Base-by-base conservation (phyloP, 371 early-diverging fungal species). In the Actinomortierella ambigua region DNA sequence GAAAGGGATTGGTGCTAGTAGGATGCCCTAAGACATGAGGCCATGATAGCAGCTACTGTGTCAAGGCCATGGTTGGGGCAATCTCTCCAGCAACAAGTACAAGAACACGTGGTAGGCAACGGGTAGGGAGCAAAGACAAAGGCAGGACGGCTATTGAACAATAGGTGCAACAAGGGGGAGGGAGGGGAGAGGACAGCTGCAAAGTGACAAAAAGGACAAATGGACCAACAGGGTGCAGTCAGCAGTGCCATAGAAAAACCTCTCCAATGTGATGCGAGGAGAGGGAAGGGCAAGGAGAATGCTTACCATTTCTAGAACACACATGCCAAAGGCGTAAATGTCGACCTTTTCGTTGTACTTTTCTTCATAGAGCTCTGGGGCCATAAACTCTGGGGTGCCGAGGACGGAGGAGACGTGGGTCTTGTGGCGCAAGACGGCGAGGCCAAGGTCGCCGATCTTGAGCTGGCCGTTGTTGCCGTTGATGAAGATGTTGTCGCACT, bases 271-370 rank as follows among this genome's bases (percentile, higher is more conserved):
- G 11, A 4, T 11, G 11, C 7, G 34, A 6, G 34, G 15, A 41
- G 9, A 27, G 18, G 13, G 17, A 40, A 8, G 34, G 0, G 8
- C 13, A 22, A 18, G 15, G 56, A 7, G 27, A 27, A 3, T 14
- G 61, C 71, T 62, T 62, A 85, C 91, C 88, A 95, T 93, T 76
- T 96, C 95, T 39, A 95, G 78, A 20, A 95, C 79, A 68, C 90
- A 90, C 94, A 96, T 93, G 61, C 97, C 97, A 81, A 95, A 96
- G 20, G 97, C 94, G 81, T 95, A 96, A 27, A 95, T 90, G 63
- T 94, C 95, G 17, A 93, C 93, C 65, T 89, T 90, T 76, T 94
- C 95, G 68, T 85, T 90, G 78, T 96, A 95, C 53, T 86, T 83
- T 65, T 94, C 95, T 57, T 93, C 90, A 61, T 97, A 95, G 79